Conservation (phyloP, 768 basidiomycete species). For the Calocera viscosa region DNA sequence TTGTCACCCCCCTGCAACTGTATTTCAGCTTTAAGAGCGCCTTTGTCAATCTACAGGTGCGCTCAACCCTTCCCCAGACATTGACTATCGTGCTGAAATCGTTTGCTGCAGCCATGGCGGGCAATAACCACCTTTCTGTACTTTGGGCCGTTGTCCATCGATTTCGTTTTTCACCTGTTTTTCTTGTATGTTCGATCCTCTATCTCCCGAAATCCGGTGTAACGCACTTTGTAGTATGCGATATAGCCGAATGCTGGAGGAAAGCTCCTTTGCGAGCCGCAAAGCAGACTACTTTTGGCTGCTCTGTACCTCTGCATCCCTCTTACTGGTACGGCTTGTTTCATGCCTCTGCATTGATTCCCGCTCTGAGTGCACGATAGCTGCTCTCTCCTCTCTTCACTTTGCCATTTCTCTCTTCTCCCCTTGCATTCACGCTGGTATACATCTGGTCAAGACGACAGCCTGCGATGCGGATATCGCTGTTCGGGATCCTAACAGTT, state of each 20-base stretch:
- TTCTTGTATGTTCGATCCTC: conserved; percentile 65
- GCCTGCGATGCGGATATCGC: conserved; percentile 86
- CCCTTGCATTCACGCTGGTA: conserved; percentile 87
- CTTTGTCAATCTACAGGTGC: conserved; percentile 67
- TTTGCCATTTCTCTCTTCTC: conserved; percentile 84
- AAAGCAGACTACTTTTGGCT: conserved; percentile 95
- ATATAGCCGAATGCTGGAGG: conserved; percentile 92
- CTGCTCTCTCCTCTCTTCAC: conserved; percentile 76
- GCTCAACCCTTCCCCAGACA: conserved; percentile 16
- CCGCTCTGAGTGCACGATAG: conserved; percentile 28
- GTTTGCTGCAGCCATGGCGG: conserved; percentile 61
- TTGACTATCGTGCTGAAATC: not conserved
- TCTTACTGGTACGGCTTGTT: conserved; percentile 63
- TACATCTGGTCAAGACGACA: conserved; percentile 96
- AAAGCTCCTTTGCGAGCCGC: conserved; percentile 83
- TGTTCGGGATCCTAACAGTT: conserved; percentile 90
- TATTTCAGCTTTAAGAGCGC: conserved; percentile 85
- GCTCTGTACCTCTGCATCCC: conserved; percentile 63
- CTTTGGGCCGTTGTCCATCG: conserved; percentile 84
- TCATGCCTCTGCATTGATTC: not conserved
- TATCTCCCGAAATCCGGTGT: not conserved
- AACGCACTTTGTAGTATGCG: conserved; percentile 55
- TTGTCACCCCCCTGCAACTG: conserved; percentile 79
- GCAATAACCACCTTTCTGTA: conserved; percentile 86
- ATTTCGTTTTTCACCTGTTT: conserved; percentile 94